These are phyloP conservation scores for Suillus tomentosus DNA, from an alignment of 768 basidiomycete species.

Conservation along the genomic window DNA sequence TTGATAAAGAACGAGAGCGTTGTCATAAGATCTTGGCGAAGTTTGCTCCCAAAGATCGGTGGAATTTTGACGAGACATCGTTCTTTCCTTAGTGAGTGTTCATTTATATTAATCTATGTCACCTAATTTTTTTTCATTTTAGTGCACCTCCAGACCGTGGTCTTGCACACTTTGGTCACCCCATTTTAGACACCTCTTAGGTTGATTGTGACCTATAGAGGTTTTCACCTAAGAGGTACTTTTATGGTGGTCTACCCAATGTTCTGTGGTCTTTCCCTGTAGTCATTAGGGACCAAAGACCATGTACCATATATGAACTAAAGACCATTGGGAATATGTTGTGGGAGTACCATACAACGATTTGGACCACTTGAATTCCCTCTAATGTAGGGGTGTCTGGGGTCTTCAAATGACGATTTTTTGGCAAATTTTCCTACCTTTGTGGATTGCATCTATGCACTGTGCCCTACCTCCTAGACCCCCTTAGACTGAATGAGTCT, in stretches of 20 bases:
- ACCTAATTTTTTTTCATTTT: too few relatives aligned
- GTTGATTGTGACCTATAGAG: background rate
- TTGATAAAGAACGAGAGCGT: too few relatives aligned
- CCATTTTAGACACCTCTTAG: conserved; percentile 2
- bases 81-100: too few relatives aligned
- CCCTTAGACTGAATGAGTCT: background rate
- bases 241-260: background rate
- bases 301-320: background rate
- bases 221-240: conserved; percentile 7
- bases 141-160: too few relatives aligned
- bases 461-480: background rate
- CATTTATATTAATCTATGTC: too few relatives aligned
- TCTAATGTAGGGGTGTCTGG: background rate
- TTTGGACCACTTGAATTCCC: background rate
- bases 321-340: background rate
- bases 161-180: background rate
- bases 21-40: too few relatives aligned
- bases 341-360: background rate
- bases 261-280: conserved; percentile 4
- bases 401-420: background rate
- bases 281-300: background rate
- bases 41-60: too few relatives aligned
- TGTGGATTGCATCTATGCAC: background rate
- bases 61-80: too few relatives aligned
- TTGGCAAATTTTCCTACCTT: background rate